These are phyloP conservation scores for Eucalyptus curtisii DNA, from an alignment of 345 rosid species.

Conservation along the genomic window DNA sequence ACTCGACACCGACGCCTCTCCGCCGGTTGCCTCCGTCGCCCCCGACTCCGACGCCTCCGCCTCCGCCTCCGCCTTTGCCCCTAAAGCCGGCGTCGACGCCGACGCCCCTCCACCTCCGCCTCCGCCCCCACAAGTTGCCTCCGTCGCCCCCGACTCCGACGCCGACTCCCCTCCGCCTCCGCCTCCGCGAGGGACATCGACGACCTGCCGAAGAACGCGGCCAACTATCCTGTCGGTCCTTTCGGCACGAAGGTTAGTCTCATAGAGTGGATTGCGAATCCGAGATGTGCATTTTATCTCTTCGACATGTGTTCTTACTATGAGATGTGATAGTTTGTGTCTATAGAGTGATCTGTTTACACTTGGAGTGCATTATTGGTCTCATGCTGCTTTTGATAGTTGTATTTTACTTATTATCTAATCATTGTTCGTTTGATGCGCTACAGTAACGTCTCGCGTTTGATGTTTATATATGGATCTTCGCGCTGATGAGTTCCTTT, in stretches of 20 bases:
- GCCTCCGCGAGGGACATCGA: no score
- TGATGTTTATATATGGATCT: neutral
- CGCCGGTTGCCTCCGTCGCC: no score
- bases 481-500: neutral
- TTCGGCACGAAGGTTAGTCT: constrained; percentile 77
- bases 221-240: constrained; percentile 50
- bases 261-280: neutral
- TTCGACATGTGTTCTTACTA: neutral
- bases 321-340: neutral
- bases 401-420: neutral
- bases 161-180: no score
- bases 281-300: neutral
- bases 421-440: neutral
- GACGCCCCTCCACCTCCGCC: no score
- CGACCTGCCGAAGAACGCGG: no score
- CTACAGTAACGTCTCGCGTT: neutral
- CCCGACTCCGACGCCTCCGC: no score
- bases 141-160: no score
- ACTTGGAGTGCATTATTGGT: neutral
- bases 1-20: no score
- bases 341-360: neutral
- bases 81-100: no score
- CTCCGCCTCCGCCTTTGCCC: no score
- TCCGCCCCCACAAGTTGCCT: no score
- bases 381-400: neutral